Conservation (phyloP, 2,329 filamentous ascomycete genomes). For the Aureobasidium melanogenum region DNA sequence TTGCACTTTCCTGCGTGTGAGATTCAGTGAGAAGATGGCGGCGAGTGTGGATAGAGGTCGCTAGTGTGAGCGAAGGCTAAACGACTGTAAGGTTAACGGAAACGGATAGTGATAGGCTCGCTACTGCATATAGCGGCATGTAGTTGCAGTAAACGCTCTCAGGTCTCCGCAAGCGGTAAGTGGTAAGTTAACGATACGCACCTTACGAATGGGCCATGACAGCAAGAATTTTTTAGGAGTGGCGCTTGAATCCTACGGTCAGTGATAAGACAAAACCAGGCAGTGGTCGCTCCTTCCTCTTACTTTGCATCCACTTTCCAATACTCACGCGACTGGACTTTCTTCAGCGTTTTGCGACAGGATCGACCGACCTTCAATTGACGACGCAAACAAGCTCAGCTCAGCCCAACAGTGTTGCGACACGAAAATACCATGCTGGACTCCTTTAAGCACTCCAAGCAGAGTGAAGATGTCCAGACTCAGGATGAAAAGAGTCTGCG, state of each 20-base stretch:
- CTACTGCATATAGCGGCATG: neutral
- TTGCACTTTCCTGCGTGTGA: too few species aligned
- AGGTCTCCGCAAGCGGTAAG: neutral
- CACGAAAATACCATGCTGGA: slow-evolving; percentile 10
- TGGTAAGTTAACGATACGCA: neutral
- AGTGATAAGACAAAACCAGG: neutral
- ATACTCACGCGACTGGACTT: neutral
- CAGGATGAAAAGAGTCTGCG: slow-evolving; percentile 1
- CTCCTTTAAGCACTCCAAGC: neutral
- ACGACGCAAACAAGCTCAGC: neutral
- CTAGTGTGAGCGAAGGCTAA: neutral
- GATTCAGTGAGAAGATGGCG: neutral
- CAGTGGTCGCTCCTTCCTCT: neutral
- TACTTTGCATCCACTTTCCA: neutral
- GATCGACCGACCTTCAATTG: neutral
- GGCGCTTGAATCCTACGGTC: neutral
- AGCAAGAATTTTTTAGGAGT: neutral
- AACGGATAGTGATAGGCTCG: neutral
- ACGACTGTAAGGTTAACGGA: neutral
- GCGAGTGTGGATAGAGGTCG: neutral
- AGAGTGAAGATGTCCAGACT: neutral
- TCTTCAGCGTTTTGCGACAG: neutral
- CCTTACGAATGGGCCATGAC: too few species aligned
- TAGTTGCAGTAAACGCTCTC: neutral
- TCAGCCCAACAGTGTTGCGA: slow-evolving; percentile 2